Evolutionary conservation across 2,329 filamentous ascomycete species (phyloP).

Genomic region (Phaeoacremonium minimum): DNA sequence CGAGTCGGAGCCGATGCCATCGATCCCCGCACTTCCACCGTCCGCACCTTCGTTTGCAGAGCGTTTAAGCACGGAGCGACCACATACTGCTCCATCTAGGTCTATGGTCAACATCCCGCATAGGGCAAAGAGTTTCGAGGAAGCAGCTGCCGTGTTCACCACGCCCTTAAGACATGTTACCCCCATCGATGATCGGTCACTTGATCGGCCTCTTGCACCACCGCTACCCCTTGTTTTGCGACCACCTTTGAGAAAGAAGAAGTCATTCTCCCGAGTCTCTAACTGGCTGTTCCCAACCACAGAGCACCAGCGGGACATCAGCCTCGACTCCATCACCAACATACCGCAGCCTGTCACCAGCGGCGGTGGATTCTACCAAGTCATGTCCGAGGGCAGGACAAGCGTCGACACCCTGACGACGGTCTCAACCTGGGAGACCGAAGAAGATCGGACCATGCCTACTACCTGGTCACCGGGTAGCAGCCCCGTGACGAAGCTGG

Average conservation of each 20-base stretch:
- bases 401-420: constrained; percentile 44
- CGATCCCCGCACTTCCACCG: constrained; percentile 53
- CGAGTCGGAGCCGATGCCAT: constrained; percentile 47
- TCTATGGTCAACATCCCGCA: constrained; percentile 25
- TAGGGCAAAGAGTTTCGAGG: constrained; percentile 20
- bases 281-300: constrained; percentile 50
- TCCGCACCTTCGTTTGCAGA: constrained; percentile 54
- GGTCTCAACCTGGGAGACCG: constrained; percentile 46
- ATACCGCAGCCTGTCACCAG: constrained; percentile 45
- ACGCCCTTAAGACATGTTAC: constrained; percentile 2
- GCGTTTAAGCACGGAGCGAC: constrained; percentile 44
- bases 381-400: constrained; percentile 30
- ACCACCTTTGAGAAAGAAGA: constrained; percentile 62
- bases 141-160: constrained; percentile 17
- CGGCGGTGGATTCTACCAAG: constrained; percentile 56
- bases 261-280: constrained; percentile 60
- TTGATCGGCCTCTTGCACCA: constrained; percentile 41
- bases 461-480: constrained; percentile 46
- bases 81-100: constrained; percentile 28
- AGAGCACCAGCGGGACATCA: constrained; percentile 31
- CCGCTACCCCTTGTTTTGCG: constrained; percentile 55
- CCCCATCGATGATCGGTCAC: constrained; percentile 13
- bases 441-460: constrained; percentile 36
- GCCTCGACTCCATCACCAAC: constrained; percentile 50
- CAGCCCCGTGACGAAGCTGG: constrained; percentile 31